Conservation (phyloP, 2,329 filamentous ascomycete genomes). For the Calonectria henricotiae region DNA sequence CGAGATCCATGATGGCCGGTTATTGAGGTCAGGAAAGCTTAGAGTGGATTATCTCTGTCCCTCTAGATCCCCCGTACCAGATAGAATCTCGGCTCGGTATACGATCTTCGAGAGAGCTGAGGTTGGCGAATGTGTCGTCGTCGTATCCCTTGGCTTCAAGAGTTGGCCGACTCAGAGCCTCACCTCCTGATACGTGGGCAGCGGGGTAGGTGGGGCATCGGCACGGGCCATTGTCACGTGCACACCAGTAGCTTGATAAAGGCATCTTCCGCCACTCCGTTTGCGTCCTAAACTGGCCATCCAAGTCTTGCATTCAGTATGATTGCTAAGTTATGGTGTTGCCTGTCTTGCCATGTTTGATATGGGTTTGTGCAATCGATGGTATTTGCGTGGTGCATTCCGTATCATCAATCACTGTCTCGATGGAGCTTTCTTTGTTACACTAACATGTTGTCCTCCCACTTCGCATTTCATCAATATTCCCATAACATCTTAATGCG, state of each 20-base stretch:
- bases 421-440: neutral
- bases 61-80: conserved; percentile 16
- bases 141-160: conserved; percentile 39
- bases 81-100: neutral
- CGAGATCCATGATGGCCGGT: conserved; percentile 83
- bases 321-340: neutral
- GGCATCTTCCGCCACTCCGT: neutral
- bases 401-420: neutral
- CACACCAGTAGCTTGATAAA: neutral
- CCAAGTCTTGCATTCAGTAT: neutral
- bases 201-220: conserved; percentile 44
- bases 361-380: neutral
- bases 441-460: neutral
- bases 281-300: neutral
- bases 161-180: conserved; percentile 37
- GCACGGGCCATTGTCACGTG: conserved; percentile 50
- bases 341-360: neutral
- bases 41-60: neutral
- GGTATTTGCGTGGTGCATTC: neutral
- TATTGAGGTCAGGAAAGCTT: neutral
- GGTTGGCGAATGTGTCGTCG: conserved; percentile 40
- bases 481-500: neutral
- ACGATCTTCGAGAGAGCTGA: conserved; percentile 29
- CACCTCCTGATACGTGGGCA: conserved; percentile 48
- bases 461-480: neutral